Percentiles rank a stretch among this genome's conserved stretches.
phyloP scores from a whole-genome alignment of 2,329 filamentous ascomycete species.

The Penicillium italicum region DNA sequence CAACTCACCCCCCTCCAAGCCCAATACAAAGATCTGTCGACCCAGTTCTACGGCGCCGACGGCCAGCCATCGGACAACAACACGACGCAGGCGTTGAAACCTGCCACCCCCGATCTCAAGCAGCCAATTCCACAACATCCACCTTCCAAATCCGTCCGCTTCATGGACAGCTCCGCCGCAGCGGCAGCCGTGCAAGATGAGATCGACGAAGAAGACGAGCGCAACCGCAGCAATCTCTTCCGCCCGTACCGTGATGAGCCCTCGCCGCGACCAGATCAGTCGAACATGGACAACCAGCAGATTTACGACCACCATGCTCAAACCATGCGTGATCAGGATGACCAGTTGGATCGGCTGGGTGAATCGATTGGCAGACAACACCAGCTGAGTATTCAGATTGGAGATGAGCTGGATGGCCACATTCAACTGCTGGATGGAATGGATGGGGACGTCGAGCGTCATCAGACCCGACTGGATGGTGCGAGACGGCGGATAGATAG shows the following conservation, averaged over 20 bases:
- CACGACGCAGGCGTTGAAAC: slow-evolving; percentile 48
- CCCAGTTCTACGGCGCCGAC: slow-evolving; percentile 72
- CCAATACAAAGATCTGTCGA: slow-evolving; percentile 71
- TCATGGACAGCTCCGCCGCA: slow-evolving; percentile 62
- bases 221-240: slow-evolving; percentile 58
- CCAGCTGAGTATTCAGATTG: slow-evolving; percentile 91
- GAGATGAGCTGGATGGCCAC: slow-evolving; percentile 90
- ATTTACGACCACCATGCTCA: slow-evolving; percentile 79
- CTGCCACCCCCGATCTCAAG: slow-evolving; percentile 40
- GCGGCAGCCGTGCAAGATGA: slow-evolving; percentile 29
- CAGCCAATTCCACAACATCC: slow-evolving; percentile 45
- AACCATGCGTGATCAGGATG: slow-evolving; percentile 84
- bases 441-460: slow-evolving; percentile 76
- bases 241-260: slow-evolving; percentile 59
- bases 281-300: slow-evolving; percentile 70
- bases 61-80: slow-evolving; percentile 58
- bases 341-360: slow-evolving; percentile 85
- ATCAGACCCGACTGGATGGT: slow-evolving; percentile 70
- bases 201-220: slow-evolving; percentile 48
- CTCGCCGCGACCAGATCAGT: slow-evolving; percentile 48
- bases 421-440: slow-evolving; percentile 85
- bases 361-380: slow-evolving; percentile 82
- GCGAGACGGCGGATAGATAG: slow-evolving; percentile 69
- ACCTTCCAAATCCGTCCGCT: slow-evolving; percentile 73
- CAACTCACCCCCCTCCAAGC: slow-evolving; percentile 65